Conservation (phyloP, 495 filamentous ascomycete species). For the Aspergillus bertholletiae region DNA sequence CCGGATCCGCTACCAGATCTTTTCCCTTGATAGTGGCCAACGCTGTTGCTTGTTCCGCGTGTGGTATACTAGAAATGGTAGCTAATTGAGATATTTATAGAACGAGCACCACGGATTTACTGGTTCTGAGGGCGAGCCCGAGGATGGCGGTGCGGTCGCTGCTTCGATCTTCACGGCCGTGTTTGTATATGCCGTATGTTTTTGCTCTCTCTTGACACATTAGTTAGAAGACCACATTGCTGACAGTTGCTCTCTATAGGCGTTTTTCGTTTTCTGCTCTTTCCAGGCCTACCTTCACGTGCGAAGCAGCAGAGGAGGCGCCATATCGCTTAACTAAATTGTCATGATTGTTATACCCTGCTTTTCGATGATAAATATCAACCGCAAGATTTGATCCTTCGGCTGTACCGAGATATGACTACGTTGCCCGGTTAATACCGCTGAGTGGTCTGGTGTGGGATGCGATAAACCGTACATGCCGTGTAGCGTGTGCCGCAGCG, state of each 20-base stretch:
- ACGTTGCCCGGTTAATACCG: background rate
- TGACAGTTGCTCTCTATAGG: slow-evolving; percentile 41
- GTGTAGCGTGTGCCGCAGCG: background rate
- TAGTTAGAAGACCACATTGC: background rate
- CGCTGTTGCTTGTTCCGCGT: background rate
- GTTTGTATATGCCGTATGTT: slow-evolving; percentile 75
- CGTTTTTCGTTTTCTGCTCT: slow-evolving; percentile 85
- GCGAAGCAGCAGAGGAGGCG: slow-evolving; percentile 71
- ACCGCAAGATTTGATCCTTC: background rate
- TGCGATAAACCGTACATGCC: background rate
- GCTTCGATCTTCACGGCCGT: slow-evolving; percentile 81
- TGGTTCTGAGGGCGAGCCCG: slow-evolving; percentile 68
- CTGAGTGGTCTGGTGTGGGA: background rate
- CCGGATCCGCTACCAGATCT: background rate
- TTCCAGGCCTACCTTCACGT: slow-evolving; percentile 79
- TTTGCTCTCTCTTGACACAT: background rate
- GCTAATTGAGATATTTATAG: slow-evolving; percentile 26
- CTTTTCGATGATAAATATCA: background rate
- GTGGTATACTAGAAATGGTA: background rate
- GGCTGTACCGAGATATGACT: background rate
- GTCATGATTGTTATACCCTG: slow-evolving; percentile 4
- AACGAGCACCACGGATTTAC: slow-evolving; percentile 75
- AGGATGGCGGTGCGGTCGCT: slow-evolving; percentile 72
- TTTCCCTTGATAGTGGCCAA: background rate
- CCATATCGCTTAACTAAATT: slow-evolving; percentile 67